Conservation (phyloP, 495 filamentous ascomycete species). For the Penicillium coffeae region DNA sequence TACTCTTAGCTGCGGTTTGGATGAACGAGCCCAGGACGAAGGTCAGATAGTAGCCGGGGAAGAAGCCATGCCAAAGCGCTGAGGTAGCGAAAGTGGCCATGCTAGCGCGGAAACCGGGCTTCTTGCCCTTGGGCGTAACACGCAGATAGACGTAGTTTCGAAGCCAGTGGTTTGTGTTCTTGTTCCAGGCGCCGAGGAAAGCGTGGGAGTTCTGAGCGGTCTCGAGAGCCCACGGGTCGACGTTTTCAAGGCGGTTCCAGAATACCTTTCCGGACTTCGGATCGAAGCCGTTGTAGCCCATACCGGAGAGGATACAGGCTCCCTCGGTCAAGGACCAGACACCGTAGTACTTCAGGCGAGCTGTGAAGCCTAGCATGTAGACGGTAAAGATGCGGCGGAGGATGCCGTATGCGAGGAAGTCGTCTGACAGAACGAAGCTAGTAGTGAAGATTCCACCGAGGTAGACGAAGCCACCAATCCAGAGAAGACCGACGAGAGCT, state of each 20-base stretch:
- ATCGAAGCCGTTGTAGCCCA: constrained; percentile 93
- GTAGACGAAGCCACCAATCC: constrained; percentile 77
- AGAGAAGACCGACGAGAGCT: constrained; percentile 62
- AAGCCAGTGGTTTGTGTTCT: constrained; percentile 97
- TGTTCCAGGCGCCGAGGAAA: constrained; percentile 92
- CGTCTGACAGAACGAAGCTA: constrained; percentile 55
- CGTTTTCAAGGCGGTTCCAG: constrained; percentile 87
- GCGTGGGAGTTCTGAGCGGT: constrained; percentile 84
- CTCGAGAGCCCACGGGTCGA: constrained; percentile 79
- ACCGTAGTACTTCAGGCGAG: constrained; percentile 90
- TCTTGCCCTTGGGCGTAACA: constrained; percentile 92
- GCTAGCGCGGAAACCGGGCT: constrained; percentile 92
- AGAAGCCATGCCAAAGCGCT: constrained; percentile 97
- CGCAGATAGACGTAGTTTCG: constrained; percentile 94
- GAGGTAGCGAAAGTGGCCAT: constrained; percentile 91
- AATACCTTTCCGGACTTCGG: constrained; percentile 72
- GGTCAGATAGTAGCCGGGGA: constrained; percentile 90
- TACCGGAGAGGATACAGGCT: constrained; percentile 86
- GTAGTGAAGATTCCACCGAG: constrained; percentile 63
- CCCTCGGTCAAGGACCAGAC: constrained; percentile 93
- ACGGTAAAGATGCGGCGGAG: constrained; percentile 68
- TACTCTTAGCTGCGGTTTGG: constrained; percentile 93
- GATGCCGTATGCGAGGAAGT: constrained; percentile 64
- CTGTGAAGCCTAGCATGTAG: constrained; percentile 75
- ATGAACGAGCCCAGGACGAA: constrained; percentile 87